Evolutionary conservation across 805 yeast genomes (phyloP), one percentile per base, ranked within the genome.

Genomic region (Saturnispora zaruensis): DNA sequence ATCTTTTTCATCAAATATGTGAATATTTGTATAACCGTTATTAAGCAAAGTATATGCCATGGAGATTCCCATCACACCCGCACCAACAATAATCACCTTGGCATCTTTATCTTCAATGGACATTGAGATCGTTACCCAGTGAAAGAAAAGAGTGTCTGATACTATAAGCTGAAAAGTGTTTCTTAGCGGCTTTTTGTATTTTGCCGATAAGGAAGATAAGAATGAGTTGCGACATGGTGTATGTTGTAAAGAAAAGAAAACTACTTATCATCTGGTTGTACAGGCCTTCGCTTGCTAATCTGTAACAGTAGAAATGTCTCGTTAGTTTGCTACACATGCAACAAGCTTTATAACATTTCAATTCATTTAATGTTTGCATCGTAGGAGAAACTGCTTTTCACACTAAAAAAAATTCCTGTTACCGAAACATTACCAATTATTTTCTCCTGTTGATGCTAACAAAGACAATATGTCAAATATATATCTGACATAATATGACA

Each of bases 1-100:
- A 18, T 57, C 52, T 4, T 36, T 37, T 23, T 58, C 47, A 45
- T 59, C 63, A 48, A 54, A 53, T 1, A 58, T 48, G 16, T 51
- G 49, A n/a, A 58, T 45, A 42, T 56, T 48, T 14, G 44, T 52
- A 41, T 52, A 59, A 3, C 62, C 59, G 25, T 55, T 48, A n/a
- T 51, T 30, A 3, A 51, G 45, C 38, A 60, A 40, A 6, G 57
- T 53, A 24, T 50, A 46, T 5, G 76, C 75, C 0, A 73, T 61
- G 4, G 78, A 71, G 16, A 76, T 61, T 2, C 81, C 81, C 56
- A 74, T 74, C 13, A 72, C 75, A 32, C 80, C 80, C 2, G 76
- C 70, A 14, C 81, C 81, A 14, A 73, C 67, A 43, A 76, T 66
- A 25, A 67, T 34, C 11, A 59, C 53, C 25, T 32, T 49, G 2